phyloP scores from a whole-genome alignment of 139 green algal genomes.

The Volvox africanus region DNA sequence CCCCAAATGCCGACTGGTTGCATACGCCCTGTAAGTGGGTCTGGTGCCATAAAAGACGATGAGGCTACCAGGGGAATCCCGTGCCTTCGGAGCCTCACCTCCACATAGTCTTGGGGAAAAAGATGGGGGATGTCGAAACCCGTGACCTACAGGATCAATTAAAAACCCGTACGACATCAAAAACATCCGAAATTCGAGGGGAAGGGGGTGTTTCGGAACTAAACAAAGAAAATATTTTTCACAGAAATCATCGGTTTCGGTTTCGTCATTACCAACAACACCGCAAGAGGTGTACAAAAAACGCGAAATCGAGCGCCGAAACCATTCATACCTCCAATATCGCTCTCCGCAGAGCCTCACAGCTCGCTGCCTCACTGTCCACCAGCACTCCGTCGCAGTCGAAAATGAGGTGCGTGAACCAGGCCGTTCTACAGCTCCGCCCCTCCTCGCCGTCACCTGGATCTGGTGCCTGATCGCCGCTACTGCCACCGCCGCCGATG shows the following conservation, averaged over 20 bases:
- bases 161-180: too few species aligned
- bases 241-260: too few species aligned
- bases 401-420: slow-evolving; percentile 77
- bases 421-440: neutral
- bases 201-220: too few species aligned
- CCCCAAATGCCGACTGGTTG: too few species aligned
- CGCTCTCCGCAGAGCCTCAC: slow-evolving; percentile 74
- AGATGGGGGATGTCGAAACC: slow-evolving; percentile 81
- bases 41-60: too few species aligned
- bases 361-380: slow-evolving; percentile 78
- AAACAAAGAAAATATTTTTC: too few species aligned
- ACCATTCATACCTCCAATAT: slow-evolving; percentile 60
- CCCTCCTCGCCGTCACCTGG: neutral
- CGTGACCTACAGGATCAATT: slow-evolving; percentile 62
- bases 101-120: slow-evolving; percentile 76
- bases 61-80: too few species aligned
- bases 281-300: too few species aligned
- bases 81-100: neutral
- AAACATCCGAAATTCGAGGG: too few species aligned
- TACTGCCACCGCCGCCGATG: neutral
- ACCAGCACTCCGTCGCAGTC: slow-evolving; percentile 90
- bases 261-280: too few species aligned
- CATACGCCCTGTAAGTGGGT: too few species aligned
- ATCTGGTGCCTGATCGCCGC: neutral
- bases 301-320: too few species aligned